Percentiles rank a stretch among this genome's conserved stretches.
Conservation (phyloP, 768 basidiomycete genomes). For the Bullera alba region DNA sequence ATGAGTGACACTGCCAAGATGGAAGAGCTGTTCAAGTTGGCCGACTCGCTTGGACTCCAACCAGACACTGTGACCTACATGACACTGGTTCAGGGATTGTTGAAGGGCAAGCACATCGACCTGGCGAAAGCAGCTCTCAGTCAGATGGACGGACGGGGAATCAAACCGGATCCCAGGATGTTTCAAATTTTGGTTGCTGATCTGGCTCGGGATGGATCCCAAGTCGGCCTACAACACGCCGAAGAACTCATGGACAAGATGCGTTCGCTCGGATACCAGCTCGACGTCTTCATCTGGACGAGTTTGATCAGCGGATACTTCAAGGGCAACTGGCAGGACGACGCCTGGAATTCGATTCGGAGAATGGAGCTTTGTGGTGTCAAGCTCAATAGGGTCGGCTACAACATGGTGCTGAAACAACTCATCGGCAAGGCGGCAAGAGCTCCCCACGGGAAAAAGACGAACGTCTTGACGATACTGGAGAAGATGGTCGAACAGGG, state of each 20-base stretch:
- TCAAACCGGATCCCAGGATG: constrained; percentile 66
- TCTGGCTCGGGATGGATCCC: constrained; percentile 57
- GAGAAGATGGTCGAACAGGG: constrained; percentile 50
- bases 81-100: constrained; percentile 69
- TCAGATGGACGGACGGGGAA: constrained; percentile 68
- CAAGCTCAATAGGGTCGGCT: constrained; percentile 58
- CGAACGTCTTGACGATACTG: constrained; percentile 14
- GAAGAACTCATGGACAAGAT: constrained; percentile 67
- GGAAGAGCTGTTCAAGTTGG: constrained; percentile 55
- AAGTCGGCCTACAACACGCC: constrained; percentile 56
- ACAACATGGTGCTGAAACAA: constrained; percentile 71
- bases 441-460: constrained; percentile 41
- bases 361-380: constrained; percentile 57
- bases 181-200: constrained; percentile 74
- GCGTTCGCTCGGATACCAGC: constrained; percentile 52
- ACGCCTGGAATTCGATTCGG: constrained; percentile 28
- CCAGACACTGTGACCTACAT: constrained; percentile 85
- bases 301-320: constrained; percentile 67
- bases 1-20: constrained; percentile 60
- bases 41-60: constrained; percentile 54
- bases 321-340: constrained; percentile 52
- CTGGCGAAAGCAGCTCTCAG: constrained; percentile 59
- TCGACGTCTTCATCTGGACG: constrained; percentile 80
- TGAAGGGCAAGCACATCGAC: constrained; percentile 62
- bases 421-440: constrained; percentile 53